Conservation (phyloP, 1,139 yeast species). For the Eremothecium cymbalariae region DNA sequence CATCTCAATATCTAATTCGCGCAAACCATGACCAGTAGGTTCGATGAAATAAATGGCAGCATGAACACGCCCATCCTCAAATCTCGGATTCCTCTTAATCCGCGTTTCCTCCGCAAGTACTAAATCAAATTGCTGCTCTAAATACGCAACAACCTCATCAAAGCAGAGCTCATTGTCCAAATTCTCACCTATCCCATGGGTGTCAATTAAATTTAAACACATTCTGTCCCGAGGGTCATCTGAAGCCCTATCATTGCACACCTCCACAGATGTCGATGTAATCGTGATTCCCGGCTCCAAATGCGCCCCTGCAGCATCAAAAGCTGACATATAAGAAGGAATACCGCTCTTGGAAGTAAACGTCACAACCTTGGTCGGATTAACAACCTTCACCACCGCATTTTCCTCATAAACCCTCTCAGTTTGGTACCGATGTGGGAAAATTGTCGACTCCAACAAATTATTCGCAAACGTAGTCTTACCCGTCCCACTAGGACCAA, state of each 20-base stretch:
- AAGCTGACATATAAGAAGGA: conserved; percentile 28
- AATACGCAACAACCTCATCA: conserved; percentile 60
- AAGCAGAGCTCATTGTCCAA: conserved; percentile 59
- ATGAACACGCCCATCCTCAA: conserved; percentile 71
- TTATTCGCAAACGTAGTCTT: conserved; percentile 79
- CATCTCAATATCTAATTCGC: conserved; percentile 61
- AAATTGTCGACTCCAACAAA: conserved; percentile 51
- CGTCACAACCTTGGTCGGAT: conserved; percentile 32
- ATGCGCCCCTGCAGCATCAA: conserved; percentile 35
- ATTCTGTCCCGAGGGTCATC: conserved; percentile 58
- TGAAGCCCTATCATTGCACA: conserved; percentile 31
- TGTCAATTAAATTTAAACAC: conserved; percentile 54
- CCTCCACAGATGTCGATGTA: conserved; percentile 57
- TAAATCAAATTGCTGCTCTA: conserved; percentile 79
- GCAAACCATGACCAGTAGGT: conserved; percentile 71
- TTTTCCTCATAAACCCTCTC: conserved; percentile 13
- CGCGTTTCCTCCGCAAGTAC: conserved; percentile 73
- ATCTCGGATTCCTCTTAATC: conserved; percentile 70
- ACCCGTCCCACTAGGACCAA: conserved; percentile 74
- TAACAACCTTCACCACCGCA: conserved; percentile 29
- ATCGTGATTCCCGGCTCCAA: conserved; percentile 53
- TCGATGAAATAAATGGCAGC: conserved; percentile 61
- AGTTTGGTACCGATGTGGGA: conserved; percentile 46
- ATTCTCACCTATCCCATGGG: conserved; percentile 76
- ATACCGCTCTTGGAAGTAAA: conserved; percentile 32